Evolutionary conservation across 2,329 filamentous ascomycete species (phyloP), one percentile per base, ranked within the genome.

Genomic region (Neofusicoccum ribis): DNA sequence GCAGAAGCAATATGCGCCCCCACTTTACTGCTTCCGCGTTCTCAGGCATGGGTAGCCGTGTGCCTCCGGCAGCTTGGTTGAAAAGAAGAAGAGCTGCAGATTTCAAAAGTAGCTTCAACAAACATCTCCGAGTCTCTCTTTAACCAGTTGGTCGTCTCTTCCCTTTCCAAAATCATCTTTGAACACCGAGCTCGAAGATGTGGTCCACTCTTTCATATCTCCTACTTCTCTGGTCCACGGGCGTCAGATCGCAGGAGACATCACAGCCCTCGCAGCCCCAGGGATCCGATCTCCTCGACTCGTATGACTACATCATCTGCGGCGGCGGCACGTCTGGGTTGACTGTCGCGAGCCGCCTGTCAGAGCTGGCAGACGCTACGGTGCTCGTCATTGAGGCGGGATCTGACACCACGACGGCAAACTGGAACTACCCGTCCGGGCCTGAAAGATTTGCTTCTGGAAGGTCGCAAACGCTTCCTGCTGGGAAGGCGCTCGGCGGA

Each of bases 401-500:
- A n/a, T 65, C 64, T 60, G 70, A 5, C 70, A 68, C 59, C 63
- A 69, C 60, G 74, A 76, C 37, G 67, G 70, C 12, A 72, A 73
- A 61, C 73, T 77, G 43, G 43, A 46, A 17, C 8, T 1, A 76
- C 71, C 1, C 67, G 68, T 3, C 67, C 70, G 8, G 23, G 43
- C 7, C 69, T 68, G 31, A 65, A 66, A 31, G 68, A 68, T 50
- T 63, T 65, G 41, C 70, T 74, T 1, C 75, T 77, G 34, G 72
- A 17, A n/a, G 43, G 15, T 72, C n/a, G 76, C 74, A 3, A 65
- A 67, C 1, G 5, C 61, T 77, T 41, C 70, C 71, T 50, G 73
- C 76, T 17, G 76, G 75, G 15, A 78, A 76, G 65, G 75, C 73
- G 1, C 68, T 78, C 2, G 74, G 74, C 51, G 78, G 76, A 34